Base-by-base conservation (phyloP, 495 filamentous ascomycete species). In the Penicillium odoratum region DNA sequence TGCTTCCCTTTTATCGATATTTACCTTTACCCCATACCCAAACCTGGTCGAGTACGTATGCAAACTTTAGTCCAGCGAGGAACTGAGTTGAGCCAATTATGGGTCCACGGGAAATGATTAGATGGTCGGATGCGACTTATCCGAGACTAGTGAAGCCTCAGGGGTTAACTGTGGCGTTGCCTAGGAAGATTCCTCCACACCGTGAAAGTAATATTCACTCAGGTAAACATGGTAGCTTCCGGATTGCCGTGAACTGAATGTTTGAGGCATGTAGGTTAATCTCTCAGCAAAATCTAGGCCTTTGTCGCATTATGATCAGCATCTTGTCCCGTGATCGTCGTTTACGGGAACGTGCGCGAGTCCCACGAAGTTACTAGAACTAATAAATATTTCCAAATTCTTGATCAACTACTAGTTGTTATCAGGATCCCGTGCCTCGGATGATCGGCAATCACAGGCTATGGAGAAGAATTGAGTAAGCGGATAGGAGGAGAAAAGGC, bases 251-350 rank as follows among this genome's bases (percentile, higher is more conserved):
- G 21, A 21, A 21, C 21, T 21, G 21, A 21, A 21, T 21, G 21
- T 21, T 21, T 21, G 21, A 21, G 21, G 21, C 21, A 21, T 21
- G 21, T 21, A 21, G 21, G 21, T 2, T 21, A 26, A 47, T 47
- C 0, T 21, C 47, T 49, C 45, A 26, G 21, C 16, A 38, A 40
- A 18, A 50, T 63, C 61, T 63, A 63, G 61, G 55, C 56, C 57
- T 16, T 18, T 13, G 38, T 50, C 30, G 53, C 56, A 54, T 59
- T 63, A 44, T 0, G 61, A 63, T 59, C 61, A 57, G 48, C 61
- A 45, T 3, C 33, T 51, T 31, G 11, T 48, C 46, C 25, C 29
- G 29, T 47, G 60, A 63, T 63, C 60, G 43, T 36, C 48, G 21
- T 43, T 21, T 47, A 38, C 30, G 30, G 52, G 48, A 59, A 38